phyloP scores from a whole-genome alignment of 192 early-diverging fungal genomes.

The Chytriomyces hyalinus region DNA sequence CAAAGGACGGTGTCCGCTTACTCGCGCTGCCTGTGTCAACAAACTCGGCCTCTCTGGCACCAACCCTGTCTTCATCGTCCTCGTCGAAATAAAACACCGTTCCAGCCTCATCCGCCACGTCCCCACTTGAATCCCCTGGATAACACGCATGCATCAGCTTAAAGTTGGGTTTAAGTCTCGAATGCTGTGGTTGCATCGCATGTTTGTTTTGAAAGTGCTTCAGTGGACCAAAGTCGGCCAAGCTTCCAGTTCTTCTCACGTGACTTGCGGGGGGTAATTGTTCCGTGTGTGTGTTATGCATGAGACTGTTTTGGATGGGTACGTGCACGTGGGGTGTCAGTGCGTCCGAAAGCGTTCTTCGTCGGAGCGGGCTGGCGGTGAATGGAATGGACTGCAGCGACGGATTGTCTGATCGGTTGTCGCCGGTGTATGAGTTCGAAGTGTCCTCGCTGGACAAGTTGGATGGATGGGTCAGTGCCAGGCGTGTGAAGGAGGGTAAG shows the following conservation, averaged over 20 bases:
- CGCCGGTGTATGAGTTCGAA: no score
- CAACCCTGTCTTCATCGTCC: background rate
- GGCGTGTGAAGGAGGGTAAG: no score
- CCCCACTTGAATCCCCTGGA: background rate
- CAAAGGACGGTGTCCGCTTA: conserved; percentile 16
- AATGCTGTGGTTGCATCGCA: background rate
- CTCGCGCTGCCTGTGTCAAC: background rate
- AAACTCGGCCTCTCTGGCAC: background rate
- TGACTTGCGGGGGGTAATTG: background rate
- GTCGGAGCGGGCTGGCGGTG: no score
- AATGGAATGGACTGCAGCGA: no score
- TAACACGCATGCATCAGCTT: background rate
- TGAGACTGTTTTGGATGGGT: no score
- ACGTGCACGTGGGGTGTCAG: no score
- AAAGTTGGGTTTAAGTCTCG: background rate
- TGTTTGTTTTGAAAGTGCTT: background rate
- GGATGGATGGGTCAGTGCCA: no score
- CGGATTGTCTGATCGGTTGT: no score
- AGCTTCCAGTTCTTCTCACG: background rate
- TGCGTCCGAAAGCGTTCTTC: no score
- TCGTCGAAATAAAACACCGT: conserved; percentile 30
- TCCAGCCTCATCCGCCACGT: conserved; percentile 6
- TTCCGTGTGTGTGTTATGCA: no score
- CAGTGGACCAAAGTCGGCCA: background rate
- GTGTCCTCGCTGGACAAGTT: no score